Evolutionary conservation across 768 basidiomycete species (phyloP).

Genomic region (Suillus hirtellus): DNA sequence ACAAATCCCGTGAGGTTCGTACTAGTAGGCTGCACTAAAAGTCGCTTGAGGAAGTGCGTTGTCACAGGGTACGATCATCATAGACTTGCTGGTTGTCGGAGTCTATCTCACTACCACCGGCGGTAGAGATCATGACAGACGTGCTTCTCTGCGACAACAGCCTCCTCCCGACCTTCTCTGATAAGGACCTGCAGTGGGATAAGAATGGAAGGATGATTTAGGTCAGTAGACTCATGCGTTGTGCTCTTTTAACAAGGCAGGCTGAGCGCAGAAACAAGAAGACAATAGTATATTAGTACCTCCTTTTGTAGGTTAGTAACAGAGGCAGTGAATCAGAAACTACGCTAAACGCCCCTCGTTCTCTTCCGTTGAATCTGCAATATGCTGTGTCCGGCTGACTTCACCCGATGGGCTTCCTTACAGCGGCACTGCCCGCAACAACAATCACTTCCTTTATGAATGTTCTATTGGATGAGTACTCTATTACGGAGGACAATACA

Average conservation of each 20-base stretch:
- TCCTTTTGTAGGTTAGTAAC: too few relatives aligned
- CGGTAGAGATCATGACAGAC: background rate
- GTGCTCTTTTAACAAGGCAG: too few relatives aligned
- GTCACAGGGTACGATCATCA: background rate
- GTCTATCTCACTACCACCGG: background rate
- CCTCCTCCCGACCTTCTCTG: background rate
- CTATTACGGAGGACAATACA: too few relatives aligned
- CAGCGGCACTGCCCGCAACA: too few relatives aligned
- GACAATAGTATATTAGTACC: background rate
- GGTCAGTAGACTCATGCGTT: background rate
- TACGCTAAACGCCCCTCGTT: background rate
- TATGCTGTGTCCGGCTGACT: background rate
- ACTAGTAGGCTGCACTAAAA: background rate
- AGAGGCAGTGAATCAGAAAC: too few relatives aligned
- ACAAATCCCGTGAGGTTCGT: conserved; percentile 7
- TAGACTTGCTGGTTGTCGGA: background rate
- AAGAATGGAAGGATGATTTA: background rate
- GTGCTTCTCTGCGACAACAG: background rate
- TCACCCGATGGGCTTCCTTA: background rate
- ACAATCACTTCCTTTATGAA: background rate
- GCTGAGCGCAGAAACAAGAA: background rate
- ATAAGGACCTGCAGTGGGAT: background rate
- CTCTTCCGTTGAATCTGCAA: background rate
- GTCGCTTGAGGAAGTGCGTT: background rate
- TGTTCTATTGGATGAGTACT: too few relatives aligned